Base-by-base conservation (phyloP, 1,284 basidiomycete genomes). In the Gyrodon tennesseensis region DNA sequence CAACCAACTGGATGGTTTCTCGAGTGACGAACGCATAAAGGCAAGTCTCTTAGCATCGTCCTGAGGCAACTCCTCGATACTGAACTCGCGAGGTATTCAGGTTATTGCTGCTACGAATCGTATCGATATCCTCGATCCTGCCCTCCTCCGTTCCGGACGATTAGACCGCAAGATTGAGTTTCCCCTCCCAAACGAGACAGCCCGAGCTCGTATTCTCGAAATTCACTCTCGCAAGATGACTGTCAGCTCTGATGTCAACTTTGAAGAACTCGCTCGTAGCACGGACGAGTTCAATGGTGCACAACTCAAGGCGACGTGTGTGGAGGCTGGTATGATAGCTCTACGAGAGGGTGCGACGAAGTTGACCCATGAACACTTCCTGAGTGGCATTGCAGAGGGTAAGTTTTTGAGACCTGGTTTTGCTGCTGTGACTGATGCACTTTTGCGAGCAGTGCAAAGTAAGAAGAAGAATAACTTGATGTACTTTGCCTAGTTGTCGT, bases 241-340 rank as follows among this genome's bases (percentile, higher is more conserved):
- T 23, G 86, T 88, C 41, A 87, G 86, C 27, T 78, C 84, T 16
- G 95, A 98, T 69, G 96, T 99, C 65, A 90, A 95, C 79, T 85
- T 96, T 65, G 84, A 85, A 40, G 96, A 99, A 77, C 84, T 99
- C 48, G 94, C 96, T 0, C 81, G 87, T 60, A 84, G 94, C 71
- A 97, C 97, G 60, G 98, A 99, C 81, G 98, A 99, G 80, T 99
- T 99, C 75, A 95, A 93, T 25, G 96, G 95, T 64, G 96, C 96
- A 19, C 97, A 99, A 80, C 79, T 94, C 72, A 96, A 96, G 81
- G 95, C 94, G 41, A 90, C 98, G 27, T 95, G 96, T 81, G 91
- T 98, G 19, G 96, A 98, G 80, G 96, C 96, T 34, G 96, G 97
- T 67, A 99, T 99, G 97, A 96, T 98, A 74, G 92, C 96, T 25